Conservation (phyloP, 495 filamentous ascomycete genomes). For the Aspergillus bridgeri region DNA sequence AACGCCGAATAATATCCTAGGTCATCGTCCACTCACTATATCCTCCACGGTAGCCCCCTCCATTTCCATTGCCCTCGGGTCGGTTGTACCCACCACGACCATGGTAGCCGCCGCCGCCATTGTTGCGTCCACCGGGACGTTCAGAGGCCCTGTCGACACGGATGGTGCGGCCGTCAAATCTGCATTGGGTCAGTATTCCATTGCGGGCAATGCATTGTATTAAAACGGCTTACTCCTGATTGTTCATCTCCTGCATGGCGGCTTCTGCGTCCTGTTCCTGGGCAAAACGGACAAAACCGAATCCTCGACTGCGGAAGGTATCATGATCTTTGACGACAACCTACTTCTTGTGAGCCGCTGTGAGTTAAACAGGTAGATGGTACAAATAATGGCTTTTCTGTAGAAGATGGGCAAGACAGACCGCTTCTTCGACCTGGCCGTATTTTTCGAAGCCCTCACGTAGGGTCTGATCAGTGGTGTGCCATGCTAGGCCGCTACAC, state of each 20-base stretch:
- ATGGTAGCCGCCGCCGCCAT: constrained; percentile 45
- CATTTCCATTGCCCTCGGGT: constrained; percentile 29
- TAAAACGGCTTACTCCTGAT: constrained; percentile 69
- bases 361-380: constrained; percentile 3
- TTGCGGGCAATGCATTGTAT: not conserved
- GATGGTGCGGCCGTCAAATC: constrained; percentile 93
- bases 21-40: constrained; percentile 14
- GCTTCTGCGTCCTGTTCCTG: constrained; percentile 77
- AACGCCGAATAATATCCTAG: not conserved
- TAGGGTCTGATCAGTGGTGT: constrained; percentile 83
- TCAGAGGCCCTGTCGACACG: constrained; percentile 96
- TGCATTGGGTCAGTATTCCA: constrained; percentile 28
- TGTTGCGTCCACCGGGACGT: constrained; percentile 46
- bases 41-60: constrained; percentile 35
- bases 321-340: constrained; percentile 97
- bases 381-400: not conserved
- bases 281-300: constrained; percentile 90
- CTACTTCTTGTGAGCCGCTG: constrained; percentile 43
- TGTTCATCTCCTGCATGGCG: constrained; percentile 85
- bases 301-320: constrained; percentile 91
- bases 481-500: constrained; percentile 90
- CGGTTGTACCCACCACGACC: constrained; percentile 45
- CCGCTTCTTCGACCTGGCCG: constrained; percentile 86
- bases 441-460: constrained; percentile 86
- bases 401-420: constrained; percentile 46